Evolutionary conservation across 1,284 basidiomycete species (phyloP).

Genomic region (Leccinum angustisporum): DNA sequence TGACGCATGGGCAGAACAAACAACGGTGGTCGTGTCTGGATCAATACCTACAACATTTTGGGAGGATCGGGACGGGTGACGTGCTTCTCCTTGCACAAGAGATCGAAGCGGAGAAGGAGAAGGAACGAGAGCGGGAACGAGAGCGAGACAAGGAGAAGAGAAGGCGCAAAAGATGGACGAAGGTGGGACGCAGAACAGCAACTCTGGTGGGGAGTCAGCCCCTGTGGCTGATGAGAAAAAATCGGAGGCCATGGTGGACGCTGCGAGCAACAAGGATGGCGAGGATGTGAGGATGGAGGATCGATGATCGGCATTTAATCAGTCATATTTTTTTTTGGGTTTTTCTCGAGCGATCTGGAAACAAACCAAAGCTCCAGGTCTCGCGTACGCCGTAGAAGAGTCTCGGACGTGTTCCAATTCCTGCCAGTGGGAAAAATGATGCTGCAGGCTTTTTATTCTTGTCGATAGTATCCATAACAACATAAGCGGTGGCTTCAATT

Average conservation of each 20-base stretch:
- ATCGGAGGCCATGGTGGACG: constrained; percentile 5
- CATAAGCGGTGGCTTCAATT: too few relatives aligned
- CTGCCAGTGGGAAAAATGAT: background rate
- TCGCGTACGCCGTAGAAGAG: too few relatives aligned
- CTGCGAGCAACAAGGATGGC: constrained; percentile 28
- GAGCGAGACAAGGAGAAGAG: constrained; percentile 36
- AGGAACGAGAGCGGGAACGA: constrained; percentile 38
- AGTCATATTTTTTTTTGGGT: background rate
- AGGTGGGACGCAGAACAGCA: constrained; percentile 7
- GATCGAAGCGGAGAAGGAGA: constrained; percentile 62
- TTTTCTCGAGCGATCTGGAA: background rate
- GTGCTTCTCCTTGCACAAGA: constrained; percentile 61
- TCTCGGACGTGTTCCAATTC: background rate
- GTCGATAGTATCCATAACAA: too few relatives aligned
- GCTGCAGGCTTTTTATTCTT: background rate
- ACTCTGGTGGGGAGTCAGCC: constrained; percentile 14
- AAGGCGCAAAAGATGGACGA: constrained; percentile 37
- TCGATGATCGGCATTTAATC: constrained; percentile 12
- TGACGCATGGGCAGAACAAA: constrained; percentile 53
- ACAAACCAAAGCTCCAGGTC: background rate
- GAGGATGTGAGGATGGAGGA: constrained; percentile 62
- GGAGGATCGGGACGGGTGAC: constrained; percentile 79
- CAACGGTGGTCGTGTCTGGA: constrained; percentile 75
- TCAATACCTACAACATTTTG: constrained; percentile 66
- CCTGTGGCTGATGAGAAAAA: constrained; percentile 20